Evolutionary conservation across 129 eudicot genomes (phyloP).

Genomic region (Artemisia annua): DNA sequence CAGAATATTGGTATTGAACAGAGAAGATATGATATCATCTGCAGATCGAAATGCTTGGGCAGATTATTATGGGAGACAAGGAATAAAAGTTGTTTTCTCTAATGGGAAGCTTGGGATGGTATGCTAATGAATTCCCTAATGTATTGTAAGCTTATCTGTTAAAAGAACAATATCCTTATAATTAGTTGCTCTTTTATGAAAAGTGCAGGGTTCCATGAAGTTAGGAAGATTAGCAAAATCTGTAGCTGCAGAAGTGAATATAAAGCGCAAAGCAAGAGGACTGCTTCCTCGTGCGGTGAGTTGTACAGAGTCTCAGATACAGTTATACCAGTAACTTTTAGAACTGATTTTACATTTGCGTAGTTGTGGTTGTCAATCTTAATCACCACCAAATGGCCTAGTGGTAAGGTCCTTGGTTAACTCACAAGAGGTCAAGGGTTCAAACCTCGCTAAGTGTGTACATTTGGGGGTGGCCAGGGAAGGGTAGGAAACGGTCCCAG

Average conservation of each 20-base stretch:
- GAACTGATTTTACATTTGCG: neutral
- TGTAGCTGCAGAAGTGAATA: conserved; percentile 79
- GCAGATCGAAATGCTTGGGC: conserved; percentile 97
- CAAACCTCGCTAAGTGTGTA: too few species aligned
- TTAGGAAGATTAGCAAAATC: conserved; percentile 83
- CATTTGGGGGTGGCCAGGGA: too few species aligned
- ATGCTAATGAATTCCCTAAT: conserved; percentile 8
- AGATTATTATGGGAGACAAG: conserved; percentile 77
- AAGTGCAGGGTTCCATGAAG: conserved; percentile 80
- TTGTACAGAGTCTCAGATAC: conserved; percentile 16
- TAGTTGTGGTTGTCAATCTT: neutral
- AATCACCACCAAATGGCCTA: too few species aligned
- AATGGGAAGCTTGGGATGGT: conserved; percentile 97
- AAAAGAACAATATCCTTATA: neutral
- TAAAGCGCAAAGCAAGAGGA: conserved; percentile 82
- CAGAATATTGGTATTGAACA: conserved; percentile 84
- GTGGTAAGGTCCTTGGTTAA: too few species aligned
- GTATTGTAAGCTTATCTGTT: neutral
- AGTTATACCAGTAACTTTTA: neutral
- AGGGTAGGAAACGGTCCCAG: too few species aligned
- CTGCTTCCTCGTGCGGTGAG: conserved; percentile 94
- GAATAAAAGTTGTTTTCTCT: conserved; percentile 77
- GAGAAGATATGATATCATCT: conserved; percentile 96
- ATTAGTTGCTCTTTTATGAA: conserved; percentile 17
- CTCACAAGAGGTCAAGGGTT: too few species aligned